Evolutionary conservation across 306 rosid species (phyloP).

Genomic region (Medicago truncatula): DNA sequence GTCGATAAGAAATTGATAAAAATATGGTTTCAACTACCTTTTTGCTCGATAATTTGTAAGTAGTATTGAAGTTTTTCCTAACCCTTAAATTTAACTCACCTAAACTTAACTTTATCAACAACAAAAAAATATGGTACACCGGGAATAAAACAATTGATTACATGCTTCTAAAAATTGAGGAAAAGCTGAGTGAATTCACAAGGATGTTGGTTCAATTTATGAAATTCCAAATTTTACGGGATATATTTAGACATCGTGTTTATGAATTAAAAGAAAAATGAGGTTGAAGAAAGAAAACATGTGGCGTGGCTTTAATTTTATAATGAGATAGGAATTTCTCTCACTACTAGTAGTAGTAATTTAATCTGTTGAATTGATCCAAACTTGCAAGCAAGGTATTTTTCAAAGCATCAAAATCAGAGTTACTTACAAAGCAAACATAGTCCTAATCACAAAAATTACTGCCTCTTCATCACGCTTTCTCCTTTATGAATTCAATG

Average conservation of each 20-base stretch:
- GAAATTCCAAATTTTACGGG: background rate
- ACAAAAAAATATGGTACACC: too few species aligned
- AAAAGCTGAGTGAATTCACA: background rate
- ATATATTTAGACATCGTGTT: background rate
- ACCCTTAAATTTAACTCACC: background rate
- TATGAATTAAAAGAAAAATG: background rate
- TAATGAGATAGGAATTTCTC: slow-evolving; percentile 34
- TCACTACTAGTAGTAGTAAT: slow-evolving; percentile 17
- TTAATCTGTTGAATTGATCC: slow-evolving; percentile 36
- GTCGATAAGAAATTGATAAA: background rate
- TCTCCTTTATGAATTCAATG: slow-evolving; percentile 28
- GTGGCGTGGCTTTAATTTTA: slow-evolving; percentile 18
- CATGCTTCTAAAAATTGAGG: too few species aligned
- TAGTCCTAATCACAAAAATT: slow-evolving; percentile 39
- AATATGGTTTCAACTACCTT: background rate
- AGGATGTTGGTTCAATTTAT: background rate
- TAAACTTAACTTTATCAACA: too few species aligned
- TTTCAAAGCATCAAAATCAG: slow-evolving; percentile 31
- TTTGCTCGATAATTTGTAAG: background rate
- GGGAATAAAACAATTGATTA: too few species aligned
- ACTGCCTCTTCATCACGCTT: slow-evolving; percentile 29
- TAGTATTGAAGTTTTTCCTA: too few species aligned
- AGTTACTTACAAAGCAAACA: slow-evolving; percentile 41
- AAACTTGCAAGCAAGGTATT: slow-evolving; percentile 60
- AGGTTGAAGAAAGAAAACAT: background rate